Base-by-base conservation (phyloP, 2,329 filamentous ascomycete genomes). In the Penicillium olsonii region DNA sequence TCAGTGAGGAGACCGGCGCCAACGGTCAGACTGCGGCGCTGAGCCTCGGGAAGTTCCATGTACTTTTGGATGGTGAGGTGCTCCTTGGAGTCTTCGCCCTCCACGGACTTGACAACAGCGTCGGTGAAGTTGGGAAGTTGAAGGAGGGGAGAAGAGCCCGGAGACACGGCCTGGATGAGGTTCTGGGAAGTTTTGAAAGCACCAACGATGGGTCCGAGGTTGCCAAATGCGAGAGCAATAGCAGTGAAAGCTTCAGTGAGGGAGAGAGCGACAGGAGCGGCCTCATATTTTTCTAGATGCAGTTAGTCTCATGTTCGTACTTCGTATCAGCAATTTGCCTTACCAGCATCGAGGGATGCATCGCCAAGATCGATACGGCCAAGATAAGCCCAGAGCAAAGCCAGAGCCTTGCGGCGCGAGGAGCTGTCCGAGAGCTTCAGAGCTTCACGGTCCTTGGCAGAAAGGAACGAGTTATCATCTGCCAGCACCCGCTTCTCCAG, bases 311-410 rank as follows among this genome's bases (percentile, higher is more conserved):
- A 42, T 14, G 17, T 47, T 35, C 27, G 20, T 29, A 11, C 12
- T 4, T 18, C 12, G 37, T 20, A n/a, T 18, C 20, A 2, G 26
- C 15, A 7, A 9, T 3, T 8, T 18, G 14, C 19, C 60, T 49
- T 59, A 72, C 75, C 85, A 68, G 85, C 85, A 64, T 95, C 87
- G 45, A 96, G 79, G 26, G 81, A 78, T 45, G 82, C 71, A 64
- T 96, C 91, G 37, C 88, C 87, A 19, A 99, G 82, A 63, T 96
- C 90, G 47, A 95, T 79, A 39, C 94, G 88, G 53, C 89, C 90
- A 40, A 97, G 82, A 69, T 99, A 97, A 35, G 94, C 92, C 94
- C 95, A 99, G 14, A 99, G 79, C 48, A 99, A 79, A 42, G 87
- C 90, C 37, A 97, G 78, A 7, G 90, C 87, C 78, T 97, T 97